These are phyloP conservation scores for Tulasnella sp. DNA, from an alignment of 768 basidiomycete species.

Conservation along the genomic window DNA sequence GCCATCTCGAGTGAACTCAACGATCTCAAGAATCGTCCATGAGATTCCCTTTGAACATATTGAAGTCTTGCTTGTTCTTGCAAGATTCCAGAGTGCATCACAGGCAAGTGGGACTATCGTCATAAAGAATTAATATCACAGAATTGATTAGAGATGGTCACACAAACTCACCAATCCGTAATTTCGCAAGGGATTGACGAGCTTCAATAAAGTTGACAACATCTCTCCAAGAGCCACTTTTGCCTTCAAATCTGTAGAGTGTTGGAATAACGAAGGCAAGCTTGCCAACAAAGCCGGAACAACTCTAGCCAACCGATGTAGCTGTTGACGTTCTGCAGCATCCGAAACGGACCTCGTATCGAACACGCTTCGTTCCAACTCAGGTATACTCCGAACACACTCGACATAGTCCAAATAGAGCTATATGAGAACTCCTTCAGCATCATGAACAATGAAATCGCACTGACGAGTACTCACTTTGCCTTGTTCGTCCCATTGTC, in stretches of 20 bases:
- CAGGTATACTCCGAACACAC: conserved; percentile 16
- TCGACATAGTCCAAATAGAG: conserved; percentile 14
- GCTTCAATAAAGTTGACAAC: conserved; percentile 45
- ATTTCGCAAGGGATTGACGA: conserved; percentile 48
- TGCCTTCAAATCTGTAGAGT: conserved; percentile 45
- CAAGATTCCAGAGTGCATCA: conserved; percentile 1
- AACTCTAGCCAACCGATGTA: conserved; percentile 46
- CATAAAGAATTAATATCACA: not conserved
- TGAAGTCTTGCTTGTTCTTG: conserved; percentile 43
- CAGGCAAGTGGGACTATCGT: not conserved
- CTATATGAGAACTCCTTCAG: not conserved
- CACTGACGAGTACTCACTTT: conserved; percentile 36
- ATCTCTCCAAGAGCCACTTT: conserved; percentile 60
- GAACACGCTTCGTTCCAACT: conserved; percentile 25
- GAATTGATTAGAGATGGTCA: not conserved
- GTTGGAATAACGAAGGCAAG: conserved; percentile 53
- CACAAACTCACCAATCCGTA: conserved; percentile 41
- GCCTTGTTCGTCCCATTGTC: conserved; percentile 72
- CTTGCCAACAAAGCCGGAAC: conserved; percentile 53
- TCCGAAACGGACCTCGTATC: conserved; percentile 38
- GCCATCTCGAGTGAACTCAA: too few relatives aligned
- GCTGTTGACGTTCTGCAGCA: conserved; percentile 35
- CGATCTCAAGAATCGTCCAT: conserved; percentile 51
- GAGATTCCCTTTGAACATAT: conserved; percentile 51
- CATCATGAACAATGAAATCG: not conserved